phyloP scores from a whole-genome alignment of 139 green algal species.

The Tetradesmus obliquus region DNA sequence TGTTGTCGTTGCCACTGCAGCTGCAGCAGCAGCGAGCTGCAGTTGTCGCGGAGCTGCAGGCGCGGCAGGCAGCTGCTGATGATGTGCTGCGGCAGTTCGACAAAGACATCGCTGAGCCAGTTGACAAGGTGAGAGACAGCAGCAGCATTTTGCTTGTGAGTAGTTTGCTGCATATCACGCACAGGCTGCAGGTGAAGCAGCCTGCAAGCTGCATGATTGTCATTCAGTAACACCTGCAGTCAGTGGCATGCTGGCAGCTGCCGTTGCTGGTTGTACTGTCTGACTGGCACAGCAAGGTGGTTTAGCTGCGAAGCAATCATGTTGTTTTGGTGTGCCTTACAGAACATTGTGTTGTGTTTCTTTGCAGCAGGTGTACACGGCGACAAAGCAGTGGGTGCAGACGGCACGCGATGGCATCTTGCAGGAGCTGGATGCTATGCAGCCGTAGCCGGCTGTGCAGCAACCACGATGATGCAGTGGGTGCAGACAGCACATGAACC shows the following conservation, averaged over 20 bases:
- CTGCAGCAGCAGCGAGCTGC: slow-evolving; percentile 21
- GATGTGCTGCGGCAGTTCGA: slow-evolving; percentile 5
- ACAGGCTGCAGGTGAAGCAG: not conserved
- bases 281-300: not conserved
- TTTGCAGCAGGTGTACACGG: slow-evolving; percentile 30
- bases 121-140: slow-evolving; percentile 25
- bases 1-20: not conserved
- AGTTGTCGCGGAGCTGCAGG: not conserved
- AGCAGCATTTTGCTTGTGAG: not conserved
- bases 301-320: too few relatives aligned
- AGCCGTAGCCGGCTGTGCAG: not conserved
- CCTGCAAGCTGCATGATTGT: too few relatives aligned
- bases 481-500: too few relatives aligned
- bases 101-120: slow-evolving; percentile 5
- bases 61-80: not conserved
- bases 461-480: not conserved
- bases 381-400: slow-evolving; percentile 26
- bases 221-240: too few relatives aligned
- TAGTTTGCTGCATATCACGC: not conserved
- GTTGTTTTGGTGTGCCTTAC: too few relatives aligned
- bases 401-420: not conserved
- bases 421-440: not conserved
- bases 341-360: not conserved
- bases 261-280: not conserved
- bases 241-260: not conserved